Evolutionary conservation across 768 basidiomycete genomes (phyloP).

Genomic region (Mycena metata): DNA sequence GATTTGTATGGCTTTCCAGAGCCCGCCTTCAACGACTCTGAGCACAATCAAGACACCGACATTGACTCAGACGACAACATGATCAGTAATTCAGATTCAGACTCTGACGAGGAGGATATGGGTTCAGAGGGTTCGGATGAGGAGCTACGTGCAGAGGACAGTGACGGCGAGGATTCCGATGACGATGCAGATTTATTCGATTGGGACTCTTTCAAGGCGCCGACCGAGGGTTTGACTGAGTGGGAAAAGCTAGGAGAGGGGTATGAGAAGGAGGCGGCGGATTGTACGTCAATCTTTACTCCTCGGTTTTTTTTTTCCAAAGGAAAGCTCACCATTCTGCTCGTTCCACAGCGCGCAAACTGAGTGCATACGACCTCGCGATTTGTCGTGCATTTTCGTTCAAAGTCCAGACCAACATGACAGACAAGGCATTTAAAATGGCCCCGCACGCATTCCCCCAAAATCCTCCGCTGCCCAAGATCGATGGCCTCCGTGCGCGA

Average conservation of each 20-base stretch:
- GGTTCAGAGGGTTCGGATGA: too few relatives aligned
- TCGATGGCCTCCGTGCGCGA: conserved; percentile 24
- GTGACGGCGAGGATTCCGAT: conserved; percentile 5
- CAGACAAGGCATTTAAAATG: conserved; percentile 35
- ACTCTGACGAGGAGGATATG: neutral
- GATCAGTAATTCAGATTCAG: conserved; percentile 12
- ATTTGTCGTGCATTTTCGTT: conserved; percentile 41
- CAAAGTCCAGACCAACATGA: conserved; percentile 37
- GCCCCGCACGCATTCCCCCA: conserved; percentile 31
- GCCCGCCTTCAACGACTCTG: too few relatives aligned
- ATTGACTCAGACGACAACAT: neutral
- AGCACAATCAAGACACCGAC: too few relatives aligned
- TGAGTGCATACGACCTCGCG: conserved; percentile 36
- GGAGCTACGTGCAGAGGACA: neutral
- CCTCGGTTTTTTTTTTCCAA: too few relatives aligned
- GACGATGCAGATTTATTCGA: conserved; percentile 12
- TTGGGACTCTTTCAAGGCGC: conserved; percentile 15
- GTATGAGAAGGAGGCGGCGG: too few relatives aligned
- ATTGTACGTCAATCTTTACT: too few relatives aligned
- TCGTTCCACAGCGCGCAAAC: conserved; percentile 29
- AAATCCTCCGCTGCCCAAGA: conserved; percentile 37
- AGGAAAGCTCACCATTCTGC: neutral
- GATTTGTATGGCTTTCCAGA: too few relatives aligned
- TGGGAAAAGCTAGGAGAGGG: too few relatives aligned
- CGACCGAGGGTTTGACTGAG: too few relatives aligned